These are phyloP conservation scores for Penicillium nucicola DNA, from an alignment of 495 filamentous ascomycete genomes.

Conservation along the genomic window DNA sequence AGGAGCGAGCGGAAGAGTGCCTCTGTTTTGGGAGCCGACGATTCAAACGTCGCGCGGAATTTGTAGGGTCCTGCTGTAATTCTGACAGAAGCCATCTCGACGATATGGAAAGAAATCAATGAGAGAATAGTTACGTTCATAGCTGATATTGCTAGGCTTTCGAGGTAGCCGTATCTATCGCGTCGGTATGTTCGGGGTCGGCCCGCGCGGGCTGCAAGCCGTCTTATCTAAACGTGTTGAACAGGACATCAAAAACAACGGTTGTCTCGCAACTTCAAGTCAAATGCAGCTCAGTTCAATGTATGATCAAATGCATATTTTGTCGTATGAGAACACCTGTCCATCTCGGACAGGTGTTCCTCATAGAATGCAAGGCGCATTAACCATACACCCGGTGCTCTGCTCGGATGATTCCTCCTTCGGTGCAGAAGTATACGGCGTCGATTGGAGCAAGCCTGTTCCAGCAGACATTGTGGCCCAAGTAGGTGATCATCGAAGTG, in stretches of 20 bases:
- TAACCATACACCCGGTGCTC: conserved; percentile 11
- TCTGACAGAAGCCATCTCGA: conserved; percentile 6
- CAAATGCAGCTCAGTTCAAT: neutral
- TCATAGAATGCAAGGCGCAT: conserved; percentile 2
- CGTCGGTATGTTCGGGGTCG: conserved; percentile 12
- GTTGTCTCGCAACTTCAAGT: neutral
- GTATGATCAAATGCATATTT: conserved; percentile 14
- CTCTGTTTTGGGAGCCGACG: conserved; percentile 20
- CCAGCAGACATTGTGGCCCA: conserved; percentile 8
- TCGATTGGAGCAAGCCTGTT: conserved; percentile 14
- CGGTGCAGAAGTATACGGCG: conserved; percentile 15
- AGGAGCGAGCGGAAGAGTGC: conserved; percentile 19
- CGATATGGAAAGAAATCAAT: neutral
- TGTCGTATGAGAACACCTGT: conserved; percentile 11
- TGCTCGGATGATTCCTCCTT: conserved; percentile 4
- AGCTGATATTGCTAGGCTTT: too few species aligned
- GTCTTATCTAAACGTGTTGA: neutral
- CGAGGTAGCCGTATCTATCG: too few species aligned
- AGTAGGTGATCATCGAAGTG: neutral
- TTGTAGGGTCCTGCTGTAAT: conserved; percentile 21
- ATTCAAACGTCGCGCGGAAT: conserved; percentile 21
- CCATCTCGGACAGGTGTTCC: neutral
- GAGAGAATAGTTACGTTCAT: neutral
- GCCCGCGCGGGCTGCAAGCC: conserved; percentile 13
- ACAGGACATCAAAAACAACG: neutral